These are phyloP conservation scores for Kockovaella imperatae DNA, from an alignment of 768 basidiomycete genomes.

Conservation along the genomic window DNA sequence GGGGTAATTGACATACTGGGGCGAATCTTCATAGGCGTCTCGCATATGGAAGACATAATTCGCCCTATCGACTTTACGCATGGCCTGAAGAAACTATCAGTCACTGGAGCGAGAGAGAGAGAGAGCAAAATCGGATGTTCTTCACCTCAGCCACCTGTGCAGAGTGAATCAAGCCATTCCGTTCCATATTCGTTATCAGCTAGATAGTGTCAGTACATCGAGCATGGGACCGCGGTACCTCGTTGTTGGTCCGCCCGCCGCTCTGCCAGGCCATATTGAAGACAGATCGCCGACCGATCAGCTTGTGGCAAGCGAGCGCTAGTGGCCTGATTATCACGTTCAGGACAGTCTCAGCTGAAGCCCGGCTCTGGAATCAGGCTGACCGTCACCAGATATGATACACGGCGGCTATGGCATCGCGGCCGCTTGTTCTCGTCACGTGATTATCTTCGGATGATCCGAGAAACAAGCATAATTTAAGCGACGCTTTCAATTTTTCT, in stretches of 20 bases:
- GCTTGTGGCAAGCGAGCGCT: too few relatives aligned
- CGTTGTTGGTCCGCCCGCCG: conserved; percentile 60
- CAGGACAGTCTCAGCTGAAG: too few relatives aligned
- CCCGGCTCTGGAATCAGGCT: too few relatives aligned
- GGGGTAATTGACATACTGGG: conserved; percentile 54
- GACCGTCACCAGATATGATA: too few relatives aligned
- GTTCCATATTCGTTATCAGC: conserved; percentile 61
- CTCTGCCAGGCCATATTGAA: conserved; percentile 51
- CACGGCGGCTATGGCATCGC: too few relatives aligned
- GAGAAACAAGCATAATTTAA: too few relatives aligned
- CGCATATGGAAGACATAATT: conserved; percentile 54
- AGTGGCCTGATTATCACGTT: too few relatives aligned
- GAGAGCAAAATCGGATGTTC: conserved; percentile 22
- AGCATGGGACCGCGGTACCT: conserved; percentile 37
- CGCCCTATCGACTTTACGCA: conserved; percentile 61
- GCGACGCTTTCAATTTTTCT: too few relatives aligned
- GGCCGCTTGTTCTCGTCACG: too few relatives aligned
- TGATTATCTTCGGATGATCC: too few relatives aligned
- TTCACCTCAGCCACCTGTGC: conserved; percentile 54
- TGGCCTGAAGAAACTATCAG: conserved; percentile 51
- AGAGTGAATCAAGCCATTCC: conserved; percentile 54
- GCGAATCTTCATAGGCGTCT: conserved; percentile 69
- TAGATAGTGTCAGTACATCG: too few relatives aligned
- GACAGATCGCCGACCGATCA: too few relatives aligned
- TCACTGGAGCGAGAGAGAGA: neutral